A percentile compares a stretch with the other conserved stretches of the same genome.
Evolutionary conservation across 345 rosid genomes (phyloP).

Genomic region (Ceriops tagal): DNA sequence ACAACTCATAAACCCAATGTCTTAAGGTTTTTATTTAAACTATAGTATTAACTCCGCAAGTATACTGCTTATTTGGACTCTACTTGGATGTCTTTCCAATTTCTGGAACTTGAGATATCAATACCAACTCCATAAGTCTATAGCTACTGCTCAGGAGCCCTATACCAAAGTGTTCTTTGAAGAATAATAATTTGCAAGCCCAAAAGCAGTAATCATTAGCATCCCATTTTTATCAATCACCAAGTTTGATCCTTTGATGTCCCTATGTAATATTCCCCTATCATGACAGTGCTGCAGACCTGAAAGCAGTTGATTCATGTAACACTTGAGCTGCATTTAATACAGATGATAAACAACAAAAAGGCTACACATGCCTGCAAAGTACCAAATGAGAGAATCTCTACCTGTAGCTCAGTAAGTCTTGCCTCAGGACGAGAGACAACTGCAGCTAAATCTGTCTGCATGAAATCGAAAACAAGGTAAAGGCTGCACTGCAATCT

Average conservation of each 20-base stretch:
- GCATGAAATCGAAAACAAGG: constrained; percentile 69
- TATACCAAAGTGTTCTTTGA: constrained; percentile 46
- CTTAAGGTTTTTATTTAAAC: no score
- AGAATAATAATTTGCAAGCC: constrained; percentile 50
- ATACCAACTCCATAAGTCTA: constrained; percentile 54
- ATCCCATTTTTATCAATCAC: constrained; percentile 50
- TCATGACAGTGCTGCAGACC: constrained; percentile 62
- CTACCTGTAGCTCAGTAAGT: constrained; percentile 64
- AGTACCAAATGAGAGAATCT: background rate
- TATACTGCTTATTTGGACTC: no score
- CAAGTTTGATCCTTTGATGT: constrained; percentile 61
- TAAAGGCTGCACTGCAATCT: constrained; percentile 68
- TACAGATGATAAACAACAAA: constrained; percentile 6
- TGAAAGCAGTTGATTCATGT: constrained; percentile 58
- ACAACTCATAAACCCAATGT: no score
- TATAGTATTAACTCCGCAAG: no score
- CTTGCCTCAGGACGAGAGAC: constrained; percentile 40
- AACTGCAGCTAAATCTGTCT: constrained; percentile 47
- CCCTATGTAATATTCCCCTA: constrained; percentile 55
- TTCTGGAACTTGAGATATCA: constrained; percentile 58
- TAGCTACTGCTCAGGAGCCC: constrained; percentile 55
- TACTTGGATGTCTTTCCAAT: no score
- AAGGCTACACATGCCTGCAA: constrained; percentile 2
- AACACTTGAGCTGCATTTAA: constrained; percentile 48
- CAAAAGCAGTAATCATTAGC: constrained; percentile 62